Conservation (phyloP, 2,329 filamentous ascomycete genomes). For the Colletotrichum plurivorum region DNA sequence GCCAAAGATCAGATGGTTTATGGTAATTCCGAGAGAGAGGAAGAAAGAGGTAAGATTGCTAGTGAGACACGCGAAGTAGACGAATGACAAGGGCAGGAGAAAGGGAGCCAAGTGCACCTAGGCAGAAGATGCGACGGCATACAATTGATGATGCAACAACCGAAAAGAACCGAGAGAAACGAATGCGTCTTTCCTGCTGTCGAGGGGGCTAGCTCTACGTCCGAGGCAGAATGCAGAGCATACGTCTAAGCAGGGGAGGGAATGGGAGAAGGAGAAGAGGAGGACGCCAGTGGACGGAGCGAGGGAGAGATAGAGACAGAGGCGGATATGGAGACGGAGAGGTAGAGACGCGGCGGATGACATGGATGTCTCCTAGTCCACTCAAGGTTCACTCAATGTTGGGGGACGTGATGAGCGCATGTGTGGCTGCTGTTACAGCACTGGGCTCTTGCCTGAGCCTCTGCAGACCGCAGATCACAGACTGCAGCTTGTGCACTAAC, state of each 20-base stretch:
- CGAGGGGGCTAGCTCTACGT: neutral
- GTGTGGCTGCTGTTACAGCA: too few species aligned
- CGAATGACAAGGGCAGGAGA: neutral
- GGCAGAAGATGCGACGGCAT: constrained; percentile 18
- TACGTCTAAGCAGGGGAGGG: neutral
- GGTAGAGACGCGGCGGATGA: constrained; percentile 22
- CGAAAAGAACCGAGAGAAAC: constrained; percentile 14
- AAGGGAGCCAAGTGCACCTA: neutral
- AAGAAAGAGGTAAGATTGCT: neutral
- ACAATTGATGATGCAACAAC: constrained; percentile 35
- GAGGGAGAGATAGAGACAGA: constrained; percentile 1
- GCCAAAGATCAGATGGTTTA: constrained; percentile 38
- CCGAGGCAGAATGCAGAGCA: too few species aligned
- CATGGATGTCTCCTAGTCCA: constrained; percentile 33
- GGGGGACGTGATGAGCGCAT: neutral
- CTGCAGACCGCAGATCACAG: too few species aligned
- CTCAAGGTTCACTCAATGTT: constrained; percentile 19
- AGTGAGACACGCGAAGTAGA: neutral
- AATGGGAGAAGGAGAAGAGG: neutral
- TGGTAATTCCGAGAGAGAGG: constrained; percentile 14
- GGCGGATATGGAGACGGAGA: constrained; percentile 13
- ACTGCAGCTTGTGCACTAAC: neutral
- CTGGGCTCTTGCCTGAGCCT: too few species aligned
- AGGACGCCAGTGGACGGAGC: constrained; percentile 4
- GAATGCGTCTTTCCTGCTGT: constrained; percentile 34